Evolutionary conservation across 1,284 basidiomycete species (phyloP), one percentile per base, ranked within the genome.

Genomic region (Ustilago lituana): DNA sequence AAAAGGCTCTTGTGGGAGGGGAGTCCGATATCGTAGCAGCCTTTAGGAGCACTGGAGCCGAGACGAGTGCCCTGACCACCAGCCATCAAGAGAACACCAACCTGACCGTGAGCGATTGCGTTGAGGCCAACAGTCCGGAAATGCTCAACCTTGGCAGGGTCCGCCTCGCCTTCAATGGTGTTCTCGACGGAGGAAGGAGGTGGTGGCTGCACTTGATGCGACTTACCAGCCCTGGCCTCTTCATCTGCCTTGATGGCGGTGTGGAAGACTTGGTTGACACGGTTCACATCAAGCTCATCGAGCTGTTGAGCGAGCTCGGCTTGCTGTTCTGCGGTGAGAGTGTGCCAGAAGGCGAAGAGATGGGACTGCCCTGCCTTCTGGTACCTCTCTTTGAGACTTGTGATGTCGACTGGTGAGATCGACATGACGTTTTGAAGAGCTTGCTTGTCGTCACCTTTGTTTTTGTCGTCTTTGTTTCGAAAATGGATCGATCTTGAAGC

Each of bases 31-130:
- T 98, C 92, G 85, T 97, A 98, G 86, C 94, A 97, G 10, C 96
- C 96, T 82, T 99, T 99, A 23, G 96, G 96, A 20, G 90, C 90
- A 32, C 87, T 88, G 76, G 92, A 94, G 33, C 96, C 96, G 44
- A 99, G 86, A 51, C 96, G 87, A 15, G 94, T 96, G 20, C 96
- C 96, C 84, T 99, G 96, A 3, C 96, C 96, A 46, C 96, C 96
- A 2, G 96, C 96, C 90, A 99, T 91, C 76, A 99, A 87, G 26
- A 99, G 86, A 11, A 98, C 94, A 27, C 89, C 96, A 37, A 98
- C 93, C 74, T 93, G 85, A 68, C 92, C 90, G 27, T 87, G 83
- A 11, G 89, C 87, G 74, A 97, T 88, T 49, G 95, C 94, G 40
- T 88, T 83, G 43, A 98, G 85, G 41, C 96, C 96, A 31, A 87